Evolutionary conservation across 1,139 yeast species (phyloP).

Genomic region (Magnusiomyces sp.): DNA sequence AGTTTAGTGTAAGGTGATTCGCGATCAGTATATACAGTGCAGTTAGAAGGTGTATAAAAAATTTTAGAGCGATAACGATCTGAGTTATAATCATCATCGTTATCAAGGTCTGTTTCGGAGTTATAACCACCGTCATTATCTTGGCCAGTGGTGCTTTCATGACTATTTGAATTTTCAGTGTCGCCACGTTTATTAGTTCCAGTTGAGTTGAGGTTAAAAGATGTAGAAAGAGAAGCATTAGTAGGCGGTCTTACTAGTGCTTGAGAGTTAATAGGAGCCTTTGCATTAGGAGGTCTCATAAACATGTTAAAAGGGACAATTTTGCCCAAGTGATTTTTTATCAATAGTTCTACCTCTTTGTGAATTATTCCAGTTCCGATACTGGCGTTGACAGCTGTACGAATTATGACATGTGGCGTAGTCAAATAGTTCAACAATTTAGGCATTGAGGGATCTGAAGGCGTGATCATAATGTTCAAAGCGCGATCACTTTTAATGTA

Average conservation of each 20-base stretch:
- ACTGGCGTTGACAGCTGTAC: constrained; percentile 70
- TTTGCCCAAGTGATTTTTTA: constrained; percentile 46
- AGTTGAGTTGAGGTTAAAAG: too few relatives aligned
- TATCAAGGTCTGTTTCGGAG: constrained; percentile 41
- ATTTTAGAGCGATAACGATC: constrained; percentile 32
- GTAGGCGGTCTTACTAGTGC: not conserved
- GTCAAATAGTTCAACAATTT: constrained; percentile 76
- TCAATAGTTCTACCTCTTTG: constrained; percentile 48
- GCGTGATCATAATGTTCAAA: constrained; percentile 75
- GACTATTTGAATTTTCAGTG: not conserved
- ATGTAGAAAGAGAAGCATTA: too few relatives aligned
- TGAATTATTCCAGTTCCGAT: constrained; percentile 62
- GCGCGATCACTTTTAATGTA: constrained; percentile 69
- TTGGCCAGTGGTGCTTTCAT: constrained; percentile 6
- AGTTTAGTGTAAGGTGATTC: constrained; percentile 76
- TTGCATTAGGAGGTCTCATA: constrained; percentile 12
- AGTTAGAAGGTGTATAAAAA: constrained; percentile 39
- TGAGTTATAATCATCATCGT: constrained; percentile 39
- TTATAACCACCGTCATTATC: constrained; percentile 27
- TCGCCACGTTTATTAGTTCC: too few relatives aligned
- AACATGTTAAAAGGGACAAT: constrained; percentile 23
- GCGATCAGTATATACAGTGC: constrained; percentile 30
- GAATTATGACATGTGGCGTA: constrained; percentile 79
- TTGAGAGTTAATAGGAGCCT: constrained; percentile 13
- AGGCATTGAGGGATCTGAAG: constrained; percentile 45